Evolutionary conservation across 2,329 filamentous ascomycete species (phyloP), one percentile per base, ranked within the genome.

Genomic region (Fusarium decemcellulare): DNA sequence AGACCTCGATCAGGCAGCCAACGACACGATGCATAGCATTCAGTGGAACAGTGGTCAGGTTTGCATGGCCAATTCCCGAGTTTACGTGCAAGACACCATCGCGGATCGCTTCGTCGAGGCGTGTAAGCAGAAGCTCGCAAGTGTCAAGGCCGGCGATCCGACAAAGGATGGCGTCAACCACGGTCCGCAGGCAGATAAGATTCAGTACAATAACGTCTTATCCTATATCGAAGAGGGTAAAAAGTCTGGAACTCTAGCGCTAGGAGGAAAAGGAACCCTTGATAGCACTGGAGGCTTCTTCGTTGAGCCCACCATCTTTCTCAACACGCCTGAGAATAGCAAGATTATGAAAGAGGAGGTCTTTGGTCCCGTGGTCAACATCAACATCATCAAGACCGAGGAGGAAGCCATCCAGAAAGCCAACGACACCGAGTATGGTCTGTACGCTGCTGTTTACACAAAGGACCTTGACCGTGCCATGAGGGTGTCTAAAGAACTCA

Each of bases 321-420:
- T 69, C 0, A 37, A 68, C 60, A 79, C 64, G 18, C 68, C 68
- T 0, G 73, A 77, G n/a, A 54, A 73, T 9, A 72, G 78, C 23
- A 79, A 78, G 59, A 84, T 91, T 53, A 86, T 86, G 77, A 83
- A 85, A 18, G 88, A 91, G 67, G 89, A 91, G 64, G 83, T 91
- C 1, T 92, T 92, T 65, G 89, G 90, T 0, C 89, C 90, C 0
- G 89, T 92, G 5, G 85, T 88, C 0, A 85, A 84, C 27, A 85
- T 91, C 67, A 84, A 84, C 56, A 84, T 65, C 79, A 80, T 81
- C 58, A 70, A 70, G 18, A 74, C 73, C 0, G 80, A 81, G 29
- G 72, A 72, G 0, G 78, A 81, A 42, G 80, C 77, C 0, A 52
- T 81, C 2, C 55, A 46, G 6, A 72, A 75, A 8, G 78, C 79